A percentile compares a stretch with the other conserved stretches of the same genome.
Conservation (phyloP, 768 basidiomycete genomes). For the Naganishia onofrii region DNA sequence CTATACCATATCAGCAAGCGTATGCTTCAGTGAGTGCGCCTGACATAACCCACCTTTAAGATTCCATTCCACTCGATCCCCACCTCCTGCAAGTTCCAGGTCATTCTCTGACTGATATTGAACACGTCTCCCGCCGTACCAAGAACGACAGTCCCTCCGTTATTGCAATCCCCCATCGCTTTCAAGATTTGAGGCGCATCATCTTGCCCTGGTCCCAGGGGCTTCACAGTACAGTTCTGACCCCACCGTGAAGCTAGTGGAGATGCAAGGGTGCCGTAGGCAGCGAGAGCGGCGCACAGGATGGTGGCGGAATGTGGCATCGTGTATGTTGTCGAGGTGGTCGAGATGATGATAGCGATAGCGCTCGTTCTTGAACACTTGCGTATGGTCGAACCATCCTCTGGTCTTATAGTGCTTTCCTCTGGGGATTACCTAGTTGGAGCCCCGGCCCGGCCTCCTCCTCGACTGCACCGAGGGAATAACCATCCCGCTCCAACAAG, state of each 20-base stretch:
- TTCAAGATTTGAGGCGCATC: conserved; percentile 14
- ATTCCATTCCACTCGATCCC: conserved; percentile 12
- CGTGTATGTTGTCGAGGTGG: background rate
- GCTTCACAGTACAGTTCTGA: background rate
- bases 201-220: background rate
- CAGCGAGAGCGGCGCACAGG: background rate
- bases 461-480: too few relatives aligned
- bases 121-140: conserved; percentile 3
- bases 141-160: conserved; percentile 5
- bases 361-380: too few relatives aligned
- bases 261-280: background rate
- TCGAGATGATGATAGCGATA: background rate
- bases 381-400: too few relatives aligned
- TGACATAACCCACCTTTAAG: background rate
- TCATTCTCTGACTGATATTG: conserved; percentile 21
- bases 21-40: background rate
- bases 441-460: background rate
- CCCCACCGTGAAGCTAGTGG: background rate
- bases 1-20: background rate
- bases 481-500: background rate
- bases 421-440: too few relatives aligned
- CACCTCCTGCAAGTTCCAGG: conserved; percentile 4
- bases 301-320: background rate
- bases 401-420: too few relatives aligned
- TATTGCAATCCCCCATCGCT: conserved; percentile 7